phyloP scores from a whole-genome alignment of 257 asterid genomes.

The Primulina tabacum region DNA sequence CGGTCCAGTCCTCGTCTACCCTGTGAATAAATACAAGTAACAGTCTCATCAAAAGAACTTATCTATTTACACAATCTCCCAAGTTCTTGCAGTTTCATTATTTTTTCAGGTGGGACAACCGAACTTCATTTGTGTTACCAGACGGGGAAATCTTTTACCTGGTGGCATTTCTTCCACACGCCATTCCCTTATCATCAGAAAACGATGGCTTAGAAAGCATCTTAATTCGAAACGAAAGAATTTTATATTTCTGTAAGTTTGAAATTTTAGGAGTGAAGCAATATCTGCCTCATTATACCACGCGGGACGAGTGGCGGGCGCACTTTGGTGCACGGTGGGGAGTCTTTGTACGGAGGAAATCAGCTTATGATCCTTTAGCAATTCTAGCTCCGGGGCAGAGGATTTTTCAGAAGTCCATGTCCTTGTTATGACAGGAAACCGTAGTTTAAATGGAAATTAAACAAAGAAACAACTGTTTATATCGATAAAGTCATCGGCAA shows the following conservation, averaged over 20 bases:
- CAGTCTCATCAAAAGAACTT: neutral
- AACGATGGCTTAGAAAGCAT: constrained; percentile 43
- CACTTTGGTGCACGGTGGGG: constrained; percentile 81
- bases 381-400: constrained; percentile 93
- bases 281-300: constrained; percentile 65
- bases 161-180: constrained; percentile 73
- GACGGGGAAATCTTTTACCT: constrained; percentile 75
- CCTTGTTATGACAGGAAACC: constrained; percentile 46
- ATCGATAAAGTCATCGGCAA: too few species aligned
- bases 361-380: constrained; percentile 74
- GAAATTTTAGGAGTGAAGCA: constrained; percentile 70
- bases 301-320: constrained; percentile 70
- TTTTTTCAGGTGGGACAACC: constrained; percentile 71
- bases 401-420: constrained; percentile 62
- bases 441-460: neutral
- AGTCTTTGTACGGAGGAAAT: constrained; percentile 64
- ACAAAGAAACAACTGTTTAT: neutral
- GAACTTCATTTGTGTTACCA: constrained; percentile 78
- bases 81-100: neutral
- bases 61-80: constrained; percentile 20
- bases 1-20: constrained; percentile 83
- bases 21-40: constrained; percentile 86
- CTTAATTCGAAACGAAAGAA: constrained; percentile 44
- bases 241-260: constrained; percentile 55
- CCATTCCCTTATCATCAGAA: constrained; percentile 44